Evolutionary conservation across 83 land plant genomes (phyloP), one percentile per base, ranked within the genome.

Genomic region (Thuja plicata): DNA sequence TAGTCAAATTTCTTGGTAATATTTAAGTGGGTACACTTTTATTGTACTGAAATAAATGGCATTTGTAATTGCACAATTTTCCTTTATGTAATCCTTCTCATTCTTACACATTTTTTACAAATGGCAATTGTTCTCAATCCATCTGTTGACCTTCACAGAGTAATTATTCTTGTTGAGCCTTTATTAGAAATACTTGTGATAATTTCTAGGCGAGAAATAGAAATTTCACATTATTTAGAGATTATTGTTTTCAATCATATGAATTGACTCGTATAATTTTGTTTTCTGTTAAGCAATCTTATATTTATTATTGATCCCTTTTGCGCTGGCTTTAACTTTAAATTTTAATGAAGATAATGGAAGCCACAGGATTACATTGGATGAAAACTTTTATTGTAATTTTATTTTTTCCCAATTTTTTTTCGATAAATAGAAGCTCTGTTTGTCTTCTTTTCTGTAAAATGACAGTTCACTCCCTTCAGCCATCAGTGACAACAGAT

Each of bases 401-500:
- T 38, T 38, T 82, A 8, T 82, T 45, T 81, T 3, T 46, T 82
- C 34, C 16, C 30, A 83, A 83, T 24, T 80, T 41, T 2, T 80
- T 46, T 83, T 11, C 32, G 30, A 24, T 83, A 45, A 80, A 45
- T 83, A 46, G 48, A 0, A 46, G 85, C 85, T 30, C 48, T 46
- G 55, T 7, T 45, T 83, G 15, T 27, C 15, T 46, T 24, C 30
- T 24, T 46, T 83, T 83, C 30, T 46, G 85, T 52, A 46, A 83
- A 83, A 4, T 83, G 34, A 83, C 52, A 46, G 34, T n/a, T 83
- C 52, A 48, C 85, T 83, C 13, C 54, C 83, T 37, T 57, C 98
- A 98, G 99, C 99, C 99, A 93, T 97, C 98, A 85, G 94, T 96
- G 83, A 98, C 99, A 83, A 98, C 99, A 50, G 93, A 98, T 91